Conservation (phyloP, 1,284 basidiomycete species). For the Ceratobasidium sp. region DNA sequence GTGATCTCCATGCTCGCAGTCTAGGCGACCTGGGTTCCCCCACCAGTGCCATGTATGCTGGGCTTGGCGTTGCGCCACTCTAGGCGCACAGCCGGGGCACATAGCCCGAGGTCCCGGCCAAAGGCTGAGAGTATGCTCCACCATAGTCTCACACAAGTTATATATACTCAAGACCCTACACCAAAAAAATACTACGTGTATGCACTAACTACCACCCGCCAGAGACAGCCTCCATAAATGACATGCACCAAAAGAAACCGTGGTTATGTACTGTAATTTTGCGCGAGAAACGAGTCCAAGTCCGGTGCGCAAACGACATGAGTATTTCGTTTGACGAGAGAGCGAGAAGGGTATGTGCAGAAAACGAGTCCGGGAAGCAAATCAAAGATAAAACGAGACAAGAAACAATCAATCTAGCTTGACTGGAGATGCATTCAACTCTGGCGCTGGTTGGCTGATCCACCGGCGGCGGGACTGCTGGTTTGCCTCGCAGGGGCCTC, state of each 20-base stretch:
- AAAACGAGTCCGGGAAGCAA: constrained; percentile 20
- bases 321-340: constrained; percentile 1
- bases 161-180: constrained; percentile 3
- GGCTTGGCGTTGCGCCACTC: too few relatives aligned
- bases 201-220: neutral
- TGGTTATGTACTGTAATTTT: constrained; percentile 32
- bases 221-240: neutral
- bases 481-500: constrained; percentile 12
- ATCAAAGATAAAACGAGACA: neutral
- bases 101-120: too few relatives aligned
- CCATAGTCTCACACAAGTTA: too few relatives aligned
- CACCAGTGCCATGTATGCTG: too few relatives aligned
- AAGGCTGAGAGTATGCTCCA: too few relatives aligned
- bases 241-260: constrained; percentile 11
- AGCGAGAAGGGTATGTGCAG: constrained; percentile 17
- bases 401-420: neutral
- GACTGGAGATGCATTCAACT: neutral
- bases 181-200: constrained; percentile 6
- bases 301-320: constrained; percentile 10
- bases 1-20: too few relatives aligned
- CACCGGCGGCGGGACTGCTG: constrained; percentile 32
- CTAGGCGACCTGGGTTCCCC: too few relatives aligned
- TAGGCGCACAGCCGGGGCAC: too few relatives aligned
- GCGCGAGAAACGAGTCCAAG: neutral
- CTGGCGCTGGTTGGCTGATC: constrained; percentile 14